Base-by-base conservation (phyloP, 768 basidiomycete genomes). In the Crepidotus variabilis region DNA sequence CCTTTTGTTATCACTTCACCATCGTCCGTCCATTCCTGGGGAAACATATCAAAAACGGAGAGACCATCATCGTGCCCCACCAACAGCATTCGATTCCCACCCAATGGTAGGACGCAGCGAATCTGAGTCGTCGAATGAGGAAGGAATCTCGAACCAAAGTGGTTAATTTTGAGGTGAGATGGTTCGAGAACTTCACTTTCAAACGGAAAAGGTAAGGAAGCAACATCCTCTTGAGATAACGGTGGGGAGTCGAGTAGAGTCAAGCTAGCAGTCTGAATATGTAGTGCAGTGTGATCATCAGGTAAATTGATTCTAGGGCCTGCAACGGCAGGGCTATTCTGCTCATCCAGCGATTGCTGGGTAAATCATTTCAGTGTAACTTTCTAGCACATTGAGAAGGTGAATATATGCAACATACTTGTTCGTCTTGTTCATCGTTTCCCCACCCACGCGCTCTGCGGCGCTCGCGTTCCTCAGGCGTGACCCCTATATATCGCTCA, bases 101-200 rank as follows among this genome's bases (percentile, higher is more conserved):
- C 72, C 20, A 94, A 65, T 7, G 92, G 90, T 32, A 94, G 77
- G 10, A 92, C 68, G 68, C 88, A 87, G 54, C 85, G 83, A 57
- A 94, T 93, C 32, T 81, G 89, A 0, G 81, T 77, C 2, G 82
- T 87, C 14, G 90, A 73, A 63, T 94, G 92, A 10, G 92, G 91
- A 33, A 94, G 75, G 67, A 94, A 94, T 14, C 91, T 81, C 18
- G 91, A 93, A 20, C 92, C 92, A 66, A 94, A 92, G 43, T 89
- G 82, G 63, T 86, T 86, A 50, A 93, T 69, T 59, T 79, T 80
- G 20, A 92, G 71, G 62, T 85, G 88, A 1, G 80, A 84, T 0
- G 90, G 88, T 14, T 69, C 67, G n/a, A 83, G 74, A 20, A 61
- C 71, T 64, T 84, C 81, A 67, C 76, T 78, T 20, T 78, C 65